Evolutionary conservation across 805 yeast species (phyloP), one percentile per base, ranked within the genome.

Genomic region (Jamesozyma piceae): DNA sequence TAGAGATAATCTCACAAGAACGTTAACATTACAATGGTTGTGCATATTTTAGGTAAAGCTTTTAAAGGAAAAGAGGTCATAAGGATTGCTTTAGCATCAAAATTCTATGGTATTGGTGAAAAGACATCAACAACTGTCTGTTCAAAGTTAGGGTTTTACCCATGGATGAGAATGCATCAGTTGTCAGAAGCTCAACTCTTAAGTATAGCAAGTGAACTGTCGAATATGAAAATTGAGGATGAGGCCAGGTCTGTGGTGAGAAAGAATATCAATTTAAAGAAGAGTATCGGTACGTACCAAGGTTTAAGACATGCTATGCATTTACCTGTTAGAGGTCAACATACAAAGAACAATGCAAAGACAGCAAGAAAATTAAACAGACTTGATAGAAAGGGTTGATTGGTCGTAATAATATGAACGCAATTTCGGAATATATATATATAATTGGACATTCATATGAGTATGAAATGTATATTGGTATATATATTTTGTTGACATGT

Each of bases 141-240:
- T 61, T 80, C 97, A 32, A 86, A 79, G 58, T 76, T 90, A 19
- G 96, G 95, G 10, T 75, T 92, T 46, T 90, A 89, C 58, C 97
- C 97, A 37, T 71, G 75, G 60, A 89, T 90, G 95, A 78, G 95
- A 66, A 82, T 89, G 84, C 92, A 85, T 61, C 95, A 92, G 64
- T 74, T 92, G 31, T 70, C 82, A 24, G 97, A 92, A 64, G 84
- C 87, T 22, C 95, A 88, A 54, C 73, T 88, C 36, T 74, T 90
- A 76, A 77, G 83, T 29, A 71, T 92, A 36, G 82, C 95, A 31
- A 90, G 88, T 61, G 96, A 92, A 61, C 71, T 92, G 38, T 77
- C 94, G 1, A 82, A 78, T 33, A 72, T 84, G 73, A 77, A 84
- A 10, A 82, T 90, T 39, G 97, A 89, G 57, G 86, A 87, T 39